Percentiles rank a stretch among this genome's conserved stretches.
Evolutionary conservation across 139 green algal species (phyloP).

Genomic region (Closterium sp.): DNA sequence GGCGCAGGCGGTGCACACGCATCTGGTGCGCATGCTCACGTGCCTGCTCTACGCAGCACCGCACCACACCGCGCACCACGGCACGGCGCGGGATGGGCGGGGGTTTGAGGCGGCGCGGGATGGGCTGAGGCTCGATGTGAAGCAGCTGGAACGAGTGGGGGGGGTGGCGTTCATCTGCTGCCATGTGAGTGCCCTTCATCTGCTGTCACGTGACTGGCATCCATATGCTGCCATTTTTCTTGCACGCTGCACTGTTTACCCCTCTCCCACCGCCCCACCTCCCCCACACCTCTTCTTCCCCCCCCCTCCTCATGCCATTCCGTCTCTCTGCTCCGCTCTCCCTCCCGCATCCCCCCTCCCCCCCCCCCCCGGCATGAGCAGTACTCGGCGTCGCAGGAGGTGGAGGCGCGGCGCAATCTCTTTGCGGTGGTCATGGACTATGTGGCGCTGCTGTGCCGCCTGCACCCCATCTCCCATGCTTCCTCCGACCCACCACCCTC

Average conservation of each 20-base stretch:
- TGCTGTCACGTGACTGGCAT: not conserved
- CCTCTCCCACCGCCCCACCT: not conserved
- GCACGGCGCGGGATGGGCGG: no score
- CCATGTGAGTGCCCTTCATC: not conserved
- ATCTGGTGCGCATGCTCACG: conserved; percentile 20
- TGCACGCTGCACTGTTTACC: not conserved
- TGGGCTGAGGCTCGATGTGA: not conserved
- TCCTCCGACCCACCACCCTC: not conserved
- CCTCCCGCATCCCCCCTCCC: not conserved
- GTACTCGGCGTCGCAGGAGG: conserved; percentile 1
- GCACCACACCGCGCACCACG: not conserved
- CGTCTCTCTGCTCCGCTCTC: not conserved
- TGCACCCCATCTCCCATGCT: not conserved
- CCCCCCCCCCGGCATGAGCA: not conserved
- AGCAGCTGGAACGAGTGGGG: conserved; percentile 25
- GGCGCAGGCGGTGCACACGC: conserved; percentile 35
- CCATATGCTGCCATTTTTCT: not conserved
- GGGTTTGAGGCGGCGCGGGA: not conserved
- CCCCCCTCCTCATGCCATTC: not conserved
- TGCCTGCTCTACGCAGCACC: conserved; percentile 37
- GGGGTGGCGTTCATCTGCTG: conserved; percentile 35
- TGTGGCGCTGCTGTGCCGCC: conserved; percentile 6
- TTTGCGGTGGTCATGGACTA: conserved; percentile 47
- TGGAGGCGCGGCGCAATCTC: conserved; percentile 37
- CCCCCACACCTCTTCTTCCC: not conserved